Conservation (phyloP, 495 filamentous ascomycete genomes). For the Penicillium silybi region DNA sequence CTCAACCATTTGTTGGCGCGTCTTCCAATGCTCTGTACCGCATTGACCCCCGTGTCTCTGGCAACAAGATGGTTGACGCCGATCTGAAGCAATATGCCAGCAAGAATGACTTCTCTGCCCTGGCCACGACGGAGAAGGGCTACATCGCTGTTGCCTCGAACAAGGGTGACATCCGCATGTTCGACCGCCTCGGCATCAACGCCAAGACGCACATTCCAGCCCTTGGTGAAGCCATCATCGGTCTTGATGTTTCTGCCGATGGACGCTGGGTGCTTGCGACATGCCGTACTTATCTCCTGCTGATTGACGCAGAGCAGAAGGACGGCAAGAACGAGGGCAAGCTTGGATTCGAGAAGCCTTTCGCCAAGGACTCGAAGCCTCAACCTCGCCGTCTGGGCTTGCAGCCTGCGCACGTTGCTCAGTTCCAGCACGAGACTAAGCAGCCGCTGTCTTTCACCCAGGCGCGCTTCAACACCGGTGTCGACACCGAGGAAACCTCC, state of each 20-base stretch:
- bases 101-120: slow-evolving; percentile 93
- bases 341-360: slow-evolving; percentile 91
- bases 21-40: slow-evolving; percentile 90
- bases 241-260: slow-evolving; percentile 90
- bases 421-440: slow-evolving; percentile 94
- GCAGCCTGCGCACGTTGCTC: slow-evolving; percentile 84
- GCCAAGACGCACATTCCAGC: slow-evolving; percentile 97
- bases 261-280: slow-evolving; percentile 94
- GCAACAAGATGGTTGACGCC: slow-evolving; percentile 87
- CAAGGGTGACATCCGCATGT: slow-evolving; percentile 96
- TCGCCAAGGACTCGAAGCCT: slow-evolving; percentile 88
- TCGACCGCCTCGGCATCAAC: slow-evolving; percentile 93
- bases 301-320: slow-evolving; percentile 88
- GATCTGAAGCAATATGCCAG: slow-evolving; percentile 92
- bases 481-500: slow-evolving; percentile 73
- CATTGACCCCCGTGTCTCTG: slow-evolving; percentile 85
- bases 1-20: slow-evolving; percentile 91
- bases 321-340: slow-evolving; percentile 95
- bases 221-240: slow-evolving; percentile 91
- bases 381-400: slow-evolving; percentile 87
- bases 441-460: slow-evolving; percentile 80
- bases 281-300: slow-evolving; percentile 88
- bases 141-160: slow-evolving; percentile 95
- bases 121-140: slow-evolving; percentile 92
- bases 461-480: slow-evolving; percentile 90